These are phyloP conservation scores for Clavaria fumosa DNA, from an alignment of 768 basidiomycete genomes.

Conservation along the genomic window DNA sequence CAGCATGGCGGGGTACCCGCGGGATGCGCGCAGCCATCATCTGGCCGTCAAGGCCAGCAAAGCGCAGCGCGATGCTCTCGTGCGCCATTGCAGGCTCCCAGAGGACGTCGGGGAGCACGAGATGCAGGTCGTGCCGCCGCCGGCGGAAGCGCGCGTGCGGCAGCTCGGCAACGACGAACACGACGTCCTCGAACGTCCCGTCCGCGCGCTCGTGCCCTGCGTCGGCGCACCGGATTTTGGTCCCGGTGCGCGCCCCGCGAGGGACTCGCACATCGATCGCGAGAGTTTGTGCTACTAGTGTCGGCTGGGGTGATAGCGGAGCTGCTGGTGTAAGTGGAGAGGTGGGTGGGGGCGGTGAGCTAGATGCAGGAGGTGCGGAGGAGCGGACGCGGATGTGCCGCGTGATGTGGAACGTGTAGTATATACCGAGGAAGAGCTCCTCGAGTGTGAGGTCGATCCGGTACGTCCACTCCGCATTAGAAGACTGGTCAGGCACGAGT, in stretches of 20 bases:
- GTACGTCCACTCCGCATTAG: conserved; percentile 41
- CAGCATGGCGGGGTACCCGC: too few relatives aligned
- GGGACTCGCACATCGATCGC: conserved; percentile 37
- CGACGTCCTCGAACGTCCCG: conserved; percentile 41
- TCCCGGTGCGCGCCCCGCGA: conserved; percentile 38
- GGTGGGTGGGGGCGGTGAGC: too few relatives aligned
- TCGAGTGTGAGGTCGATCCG: conserved; percentile 39
- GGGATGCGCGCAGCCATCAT: too few relatives aligned
- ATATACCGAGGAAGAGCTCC: conserved; percentile 37
- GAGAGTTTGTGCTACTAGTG: conserved; percentile 30
- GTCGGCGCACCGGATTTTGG: conserved; percentile 34
- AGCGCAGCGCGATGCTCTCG: conserved; percentile 29
- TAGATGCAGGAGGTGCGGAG: too few relatives aligned
- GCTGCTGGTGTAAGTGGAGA: too few relatives aligned
- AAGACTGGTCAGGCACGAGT: too few relatives aligned
- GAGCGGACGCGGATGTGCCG: conserved; percentile 34
- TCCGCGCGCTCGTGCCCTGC: conserved; percentile 44
- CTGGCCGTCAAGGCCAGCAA: conserved; percentile 37
- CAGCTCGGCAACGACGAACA: conserved; percentile 40
- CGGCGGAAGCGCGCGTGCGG: conserved; percentile 36
- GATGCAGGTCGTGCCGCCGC: conserved; percentile 25
- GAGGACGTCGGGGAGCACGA: conserved; percentile 34
- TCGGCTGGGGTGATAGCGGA: conserved; percentile 28
- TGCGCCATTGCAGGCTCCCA: conserved; percentile 34
- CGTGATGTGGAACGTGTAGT: conserved; percentile 36